These are phyloP conservation scores for Antitrichia curtipendula DNA, from an alignment of 225 moss, liverwort and hornwort species.

Conservation along the genomic window DNA sequence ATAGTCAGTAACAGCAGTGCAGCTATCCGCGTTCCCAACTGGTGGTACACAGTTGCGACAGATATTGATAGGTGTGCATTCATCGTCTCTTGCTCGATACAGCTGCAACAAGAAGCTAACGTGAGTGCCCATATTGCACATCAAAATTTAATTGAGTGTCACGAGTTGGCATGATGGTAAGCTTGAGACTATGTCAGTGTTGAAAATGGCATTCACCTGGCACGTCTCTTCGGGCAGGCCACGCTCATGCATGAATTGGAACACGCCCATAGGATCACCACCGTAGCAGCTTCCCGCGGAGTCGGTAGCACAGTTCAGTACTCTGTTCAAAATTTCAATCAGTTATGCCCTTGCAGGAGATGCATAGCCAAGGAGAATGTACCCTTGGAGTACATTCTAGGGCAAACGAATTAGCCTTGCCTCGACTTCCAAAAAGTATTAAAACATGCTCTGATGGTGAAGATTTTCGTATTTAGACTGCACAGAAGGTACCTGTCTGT, in stretches of 20 bases:
- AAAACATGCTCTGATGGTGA: neutral
- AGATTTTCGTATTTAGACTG: neutral
- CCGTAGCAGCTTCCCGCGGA: constrained; percentile 59
- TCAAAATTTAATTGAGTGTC: neutral
- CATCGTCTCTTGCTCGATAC: constrained; percentile 69
- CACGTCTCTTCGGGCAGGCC: constrained; percentile 86
- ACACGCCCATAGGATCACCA: constrained; percentile 66
- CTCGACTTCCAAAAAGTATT: neutral
- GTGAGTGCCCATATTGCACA: neutral
- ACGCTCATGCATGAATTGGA: constrained; percentile 45
- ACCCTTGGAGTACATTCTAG: neutral
- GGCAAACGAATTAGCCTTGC: neutral
- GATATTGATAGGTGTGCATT: constrained; percentile 64
- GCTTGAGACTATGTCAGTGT: neutral
- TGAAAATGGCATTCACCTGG: constrained; percentile 34
- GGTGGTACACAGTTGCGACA: constrained; percentile 78
- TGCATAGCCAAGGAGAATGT: neutral
- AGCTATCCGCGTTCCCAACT: constrained; percentile 27
- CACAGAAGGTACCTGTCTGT: neutral
- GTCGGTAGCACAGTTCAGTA: constrained; percentile 64
- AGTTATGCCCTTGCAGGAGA: neutral
- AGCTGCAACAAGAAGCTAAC: constrained; percentile 22
- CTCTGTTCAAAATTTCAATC: neutral
- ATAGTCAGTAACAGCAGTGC: constrained; percentile 42
- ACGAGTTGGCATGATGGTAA: neutral